Evolutionary conservation across 2,329 filamentous ascomycete genomes (phyloP).

Genomic region (Lecanicillium sp.): DNA sequence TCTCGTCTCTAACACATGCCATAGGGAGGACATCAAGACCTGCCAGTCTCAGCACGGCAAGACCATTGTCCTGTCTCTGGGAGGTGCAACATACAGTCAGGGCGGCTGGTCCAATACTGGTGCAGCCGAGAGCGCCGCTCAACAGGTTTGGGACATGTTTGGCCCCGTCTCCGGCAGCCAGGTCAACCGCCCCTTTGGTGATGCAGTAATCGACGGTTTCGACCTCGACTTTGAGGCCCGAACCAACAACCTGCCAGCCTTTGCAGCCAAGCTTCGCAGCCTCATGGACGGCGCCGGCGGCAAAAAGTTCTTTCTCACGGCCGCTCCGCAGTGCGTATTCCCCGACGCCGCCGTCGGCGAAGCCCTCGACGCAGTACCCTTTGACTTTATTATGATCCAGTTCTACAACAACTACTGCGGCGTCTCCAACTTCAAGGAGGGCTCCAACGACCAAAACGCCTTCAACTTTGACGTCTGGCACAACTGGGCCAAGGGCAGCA

Average conservation of each 20-base stretch:
- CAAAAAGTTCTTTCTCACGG: slow-evolving; percentile 54
- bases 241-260: slow-evolving; percentile 50
- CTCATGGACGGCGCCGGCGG: slow-evolving; percentile 42
- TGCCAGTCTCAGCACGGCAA: slow-evolving; percentile 58
- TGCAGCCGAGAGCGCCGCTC: slow-evolving; percentile 46
- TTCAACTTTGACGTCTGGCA: slow-evolving; percentile 61
- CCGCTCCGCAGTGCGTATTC: slow-evolving; percentile 60
- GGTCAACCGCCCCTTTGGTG: slow-evolving; percentile 57
- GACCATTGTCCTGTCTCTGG: slow-evolving; percentile 64
- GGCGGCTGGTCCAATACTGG: slow-evolving; percentile 51
- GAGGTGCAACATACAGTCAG: slow-evolving; percentile 61
- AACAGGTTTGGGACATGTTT: slow-evolving; percentile 63
- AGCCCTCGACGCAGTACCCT: slow-evolving; percentile 45
- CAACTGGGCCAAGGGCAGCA: slow-evolving; percentile 51
- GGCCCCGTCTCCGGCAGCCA: slow-evolving; percentile 43
- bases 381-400: slow-evolving; percentile 56
- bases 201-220: slow-evolving; percentile 61
- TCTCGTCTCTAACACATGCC: not conserved
- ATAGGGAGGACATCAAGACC: slow-evolving; percentile 39
- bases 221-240: slow-evolving; percentile 66
- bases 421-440: slow-evolving; percentile 38
- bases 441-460: slow-evolving; percentile 34
- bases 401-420: slow-evolving; percentile 66
- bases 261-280: slow-evolving; percentile 48
- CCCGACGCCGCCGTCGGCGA: slow-evolving; percentile 52